Evolutionary conservation across 768 basidiomycete species (phyloP).

Genomic region (Tylopilus rubrobrunneus): DNA sequence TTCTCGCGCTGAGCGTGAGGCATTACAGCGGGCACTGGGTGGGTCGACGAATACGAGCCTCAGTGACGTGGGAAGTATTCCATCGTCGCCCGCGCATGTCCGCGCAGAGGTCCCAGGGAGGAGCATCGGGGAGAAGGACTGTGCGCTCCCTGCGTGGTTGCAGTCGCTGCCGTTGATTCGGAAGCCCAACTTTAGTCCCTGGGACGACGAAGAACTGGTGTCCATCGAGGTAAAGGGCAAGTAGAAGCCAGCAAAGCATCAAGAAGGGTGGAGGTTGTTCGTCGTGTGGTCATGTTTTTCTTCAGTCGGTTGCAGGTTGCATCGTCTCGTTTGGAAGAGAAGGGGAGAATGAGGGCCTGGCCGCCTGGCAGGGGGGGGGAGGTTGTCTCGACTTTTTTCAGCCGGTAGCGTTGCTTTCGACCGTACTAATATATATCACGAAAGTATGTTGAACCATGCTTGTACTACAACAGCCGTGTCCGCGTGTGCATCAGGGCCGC

Average conservation of each 20-base stretch:
- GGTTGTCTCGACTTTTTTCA: slow-evolving; percentile 20
- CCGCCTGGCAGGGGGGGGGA: slow-evolving; percentile 8
- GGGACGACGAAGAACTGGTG: slow-evolving; percentile 66
- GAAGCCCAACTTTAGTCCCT: slow-evolving; percentile 76
- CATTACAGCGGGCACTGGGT: slow-evolving; percentile 72
- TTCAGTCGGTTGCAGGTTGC: slow-evolving; percentile 12
- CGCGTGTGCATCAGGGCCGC: not conserved
- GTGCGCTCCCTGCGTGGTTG: slow-evolving; percentile 61
- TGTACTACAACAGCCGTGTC: slow-evolving; percentile 1
- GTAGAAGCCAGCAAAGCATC: slow-evolving; percentile 13
- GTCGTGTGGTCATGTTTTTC: slow-evolving; percentile 8
- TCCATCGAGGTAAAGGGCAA: slow-evolving; percentile 17
- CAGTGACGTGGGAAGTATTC: slow-evolving; percentile 70
- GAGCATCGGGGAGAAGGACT: slow-evolving; percentile 22
- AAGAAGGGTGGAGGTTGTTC: not conserved
- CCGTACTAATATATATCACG: slow-evolving; percentile 28
- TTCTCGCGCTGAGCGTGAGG: slow-evolving; percentile 84
- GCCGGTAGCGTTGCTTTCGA: slow-evolving; percentile 20
- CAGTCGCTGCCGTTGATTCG: slow-evolving; percentile 60
- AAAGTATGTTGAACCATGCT: slow-evolving; percentile 24
- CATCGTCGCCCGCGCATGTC: slow-evolving; percentile 58
- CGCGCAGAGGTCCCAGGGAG: slow-evolving; percentile 35
- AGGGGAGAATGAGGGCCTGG: not conserved
- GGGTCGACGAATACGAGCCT: slow-evolving; percentile 71
- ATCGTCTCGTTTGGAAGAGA: slow-evolving; percentile 11